Base-by-base conservation (phyloP, 139 green algal species). In the Chlamydomonas asymmetrica region DNA sequence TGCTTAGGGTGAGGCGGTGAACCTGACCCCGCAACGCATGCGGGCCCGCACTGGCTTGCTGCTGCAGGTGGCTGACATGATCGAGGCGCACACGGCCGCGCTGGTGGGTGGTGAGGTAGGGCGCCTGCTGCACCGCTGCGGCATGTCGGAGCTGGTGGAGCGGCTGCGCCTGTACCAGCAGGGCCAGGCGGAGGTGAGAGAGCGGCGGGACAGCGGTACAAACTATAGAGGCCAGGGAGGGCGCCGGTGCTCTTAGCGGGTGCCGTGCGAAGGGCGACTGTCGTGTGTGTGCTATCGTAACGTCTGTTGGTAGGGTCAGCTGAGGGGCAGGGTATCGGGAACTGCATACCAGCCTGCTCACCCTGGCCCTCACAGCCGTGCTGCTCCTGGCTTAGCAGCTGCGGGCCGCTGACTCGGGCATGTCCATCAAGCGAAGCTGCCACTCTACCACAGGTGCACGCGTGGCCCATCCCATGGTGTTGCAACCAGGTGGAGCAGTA, bases 71-170 rank as follows among this genome's bases (percentile, higher is more conserved):
- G 5, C 61, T 31, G 82, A 88, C 22, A 39, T 48, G 25, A 54
- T 91, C 10, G 82, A 93, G 70, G 71, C 39, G 7, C 86, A 92
- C 52, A 61, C 91, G 35, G 62, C 62, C 2, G 76, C 72, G 38
- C 80, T 96, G 60, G 86, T 91, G 38, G 78, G 60, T 2, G 81
- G 71, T 0, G 86, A 94, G 78, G 86, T 85, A 39, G 83, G 68
- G 13, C 67, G 74, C 38, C 70, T 94, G 68, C 83, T 96, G 52
- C 65, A 62, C 1, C 50, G 72, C 32, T 89, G 82, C 59, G 85
- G 88, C 2, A 64, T 94, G 70, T 85, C 78, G 10, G 90, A 96
- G 66, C 60, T 95, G 23, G 66, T 82, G 43, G 87, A 88, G 34
- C 85, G 88, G 3, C 71, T 94, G 29, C 52, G 81, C 7, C 54